Percentiles rank a stretch among this genome's conserved stretches.
phyloP scores from a whole-genome alignment of 2,329 filamentous ascomycete species.

The Neofusicoccum cordaticola region DNA sequence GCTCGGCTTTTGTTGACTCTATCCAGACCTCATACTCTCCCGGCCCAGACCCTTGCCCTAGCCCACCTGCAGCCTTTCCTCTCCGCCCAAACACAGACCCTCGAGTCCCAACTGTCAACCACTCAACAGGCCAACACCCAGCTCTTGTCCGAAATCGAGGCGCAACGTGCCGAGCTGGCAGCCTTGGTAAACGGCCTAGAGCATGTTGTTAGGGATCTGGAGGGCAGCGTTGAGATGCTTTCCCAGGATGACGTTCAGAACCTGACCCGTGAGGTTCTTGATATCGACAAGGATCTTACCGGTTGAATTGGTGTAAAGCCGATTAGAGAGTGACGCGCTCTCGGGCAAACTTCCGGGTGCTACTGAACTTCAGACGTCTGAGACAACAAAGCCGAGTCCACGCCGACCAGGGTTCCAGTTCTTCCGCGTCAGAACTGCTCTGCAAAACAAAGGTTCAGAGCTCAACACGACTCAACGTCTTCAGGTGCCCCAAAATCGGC shows the following conservation, averaged over 20 bases:
- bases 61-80: constrained; percentile 60
- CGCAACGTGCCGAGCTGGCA: constrained; percentile 58
- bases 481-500: no score
- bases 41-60: constrained; percentile 54
- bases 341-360: no score
- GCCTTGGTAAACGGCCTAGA: constrained; percentile 55
- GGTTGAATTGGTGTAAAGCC: neutral
- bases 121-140: constrained; percentile 54
- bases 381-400: no score
- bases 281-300: constrained; percentile 25
- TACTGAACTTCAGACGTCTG: no score
- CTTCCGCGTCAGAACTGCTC: no score
- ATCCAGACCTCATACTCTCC: constrained; percentile 56
- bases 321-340: neutral
- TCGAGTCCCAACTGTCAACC: constrained; percentile 49
- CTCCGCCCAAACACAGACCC: constrained; percentile 46
- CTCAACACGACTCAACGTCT: no score
- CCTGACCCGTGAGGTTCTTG: constrained; percentile 33
- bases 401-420: no score
- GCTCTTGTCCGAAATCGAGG: constrained; percentile 50
- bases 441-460: no score
- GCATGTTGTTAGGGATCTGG: constrained; percentile 55
- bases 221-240: constrained; percentile 46
- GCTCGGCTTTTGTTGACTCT: neutral
- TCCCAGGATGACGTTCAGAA: constrained; percentile 36